Evolutionary conservation across 1,284 basidiomycete genomes (phyloP), one percentile per base, ranked within the genome.

Genomic region (Fomitopsis palustris): DNA sequence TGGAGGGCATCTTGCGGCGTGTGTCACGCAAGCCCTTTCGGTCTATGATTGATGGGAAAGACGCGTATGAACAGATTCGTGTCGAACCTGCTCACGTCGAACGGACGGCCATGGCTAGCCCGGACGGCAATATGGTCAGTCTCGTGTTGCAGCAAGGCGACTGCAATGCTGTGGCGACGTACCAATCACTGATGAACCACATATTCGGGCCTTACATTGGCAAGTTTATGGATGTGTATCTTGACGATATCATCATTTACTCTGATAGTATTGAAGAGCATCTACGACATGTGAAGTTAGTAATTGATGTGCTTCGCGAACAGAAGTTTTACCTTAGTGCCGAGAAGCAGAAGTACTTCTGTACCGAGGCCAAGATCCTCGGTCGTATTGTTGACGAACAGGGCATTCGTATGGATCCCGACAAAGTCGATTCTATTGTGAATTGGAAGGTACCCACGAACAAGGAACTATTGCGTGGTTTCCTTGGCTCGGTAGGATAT

Each of bases 81-180:
- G n/a, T n/a, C n/a, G n/a, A n/a, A n/a, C n/a, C n/a, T n/a, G n/a
- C n/a, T n/a, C n/a, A n/a, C n/a, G n/a, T n/a, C n/a, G n/a, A n/a
- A n/a, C n/a, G n/a, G n/a, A n/a, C n/a, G n/a, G n/a, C n/a, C n/a
- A n/a, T n/a, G n/a, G 57, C 59, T 17, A 63, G 57, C 1, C 62
- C 60, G 3, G 69, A 75, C 60, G 74, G 75, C 3, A 75, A 64
- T 0, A 75, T 76, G 71, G 67, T 67, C 9, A 74, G 72, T 59
- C 49, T 68, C 3, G 73, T 77, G 0, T 60, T 77, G 57, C 74
- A 76, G 55, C 66, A 67, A 35, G 74, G 75, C 0, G 72, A 77
- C 51, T 74, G 72, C 39, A 77, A 77, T 62, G 72, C 67, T 19
- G 47, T 56, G 0, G 70, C 74, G 1, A 76, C 72, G 1, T 75